Evolutionary conservation across 768 basidiomycete species (phyloP).

Genomic region (Amylocystis lapponica): DNA sequence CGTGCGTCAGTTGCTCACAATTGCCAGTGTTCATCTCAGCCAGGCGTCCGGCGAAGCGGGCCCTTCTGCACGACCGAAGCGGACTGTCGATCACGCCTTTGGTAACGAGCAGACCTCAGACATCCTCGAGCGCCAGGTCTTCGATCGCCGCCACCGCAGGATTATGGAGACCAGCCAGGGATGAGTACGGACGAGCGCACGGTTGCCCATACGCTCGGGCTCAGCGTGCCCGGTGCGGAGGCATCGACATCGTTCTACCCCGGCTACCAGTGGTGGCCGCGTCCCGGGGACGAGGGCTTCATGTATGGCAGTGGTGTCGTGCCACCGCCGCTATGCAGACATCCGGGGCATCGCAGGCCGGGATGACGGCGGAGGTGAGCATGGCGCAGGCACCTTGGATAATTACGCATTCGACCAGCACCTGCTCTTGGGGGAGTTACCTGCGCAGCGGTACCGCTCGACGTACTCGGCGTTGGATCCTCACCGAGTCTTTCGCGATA

Average conservation of each 20-base stretch:
- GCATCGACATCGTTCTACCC: slow-evolving; percentile 13
- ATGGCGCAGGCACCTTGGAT: too few relatives aligned
- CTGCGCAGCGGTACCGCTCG: too few relatives aligned
- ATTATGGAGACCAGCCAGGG: slow-evolving; percentile 4
- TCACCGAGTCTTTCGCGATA: too few relatives aligned
- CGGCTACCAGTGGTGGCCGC: slow-evolving; percentile 24
- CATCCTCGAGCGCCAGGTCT: slow-evolving; percentile 4
- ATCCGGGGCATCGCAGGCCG: too few relatives aligned
- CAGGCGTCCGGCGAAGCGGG: slow-evolving; percentile 4
- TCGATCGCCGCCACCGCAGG: too few relatives aligned
- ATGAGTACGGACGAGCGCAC: slow-evolving; percentile 5
- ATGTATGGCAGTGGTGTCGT: background rate
- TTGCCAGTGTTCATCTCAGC: slow-evolving; percentile 53
- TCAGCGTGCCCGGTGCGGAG: slow-evolving; percentile 2
- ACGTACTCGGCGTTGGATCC: too few relatives aligned
- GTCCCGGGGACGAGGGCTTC: background rate
- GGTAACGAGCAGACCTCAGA: slow-evolving; percentile 12
- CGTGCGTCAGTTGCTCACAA: slow-evolving; percentile 61
- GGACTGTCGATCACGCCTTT: slow-evolving; percentile 18
- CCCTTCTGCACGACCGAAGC: slow-evolving; percentile 13
- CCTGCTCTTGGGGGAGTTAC: background rate
- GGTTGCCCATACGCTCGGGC: slow-evolving; percentile 9
- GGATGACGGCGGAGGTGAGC: too few relatives aligned
- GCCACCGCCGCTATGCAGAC: background rate
- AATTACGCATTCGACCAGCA: slow-evolving; percentile 3